Evolutionary conservation across 1,284 basidiomycete species (phyloP), one percentile per base, ranked within the genome.

Genomic region (Xanthoconium separans): DNA sequence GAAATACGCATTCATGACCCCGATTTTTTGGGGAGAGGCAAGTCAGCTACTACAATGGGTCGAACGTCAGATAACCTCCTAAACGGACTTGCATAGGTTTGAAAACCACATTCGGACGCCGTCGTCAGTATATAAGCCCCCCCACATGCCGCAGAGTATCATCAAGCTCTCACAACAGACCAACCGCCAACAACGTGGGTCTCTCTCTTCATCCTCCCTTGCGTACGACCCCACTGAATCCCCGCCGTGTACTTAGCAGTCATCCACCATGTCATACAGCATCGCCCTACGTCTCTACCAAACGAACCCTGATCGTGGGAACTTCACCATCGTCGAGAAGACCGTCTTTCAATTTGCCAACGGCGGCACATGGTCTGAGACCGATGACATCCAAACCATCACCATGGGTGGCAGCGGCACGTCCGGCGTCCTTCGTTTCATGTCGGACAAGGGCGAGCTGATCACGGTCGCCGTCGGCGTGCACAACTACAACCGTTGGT

Each of bases 381-480:
- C n/a, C 8, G 42, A 66, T 29, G 68, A 55, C 7, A 29, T 39
- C 20, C 50, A 55, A 29, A 61, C 63, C 8, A 70, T 77, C 54
- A 63, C 33, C 44, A 74, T 73, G 68, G 61, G 58, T 18, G 61
- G 61, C 2, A 75, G 72, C 51, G 75, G 73, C 22, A 75, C 73
- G 0, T 77, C 70, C 20, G 74, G 76, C 10, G 60, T 64, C 10
- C 44, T 77, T 16, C 73, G 72, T 54, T 69, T 77, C 60, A 20
- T 51, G 29, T 54, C 60, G n/a, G 60, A 67, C 42, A 57, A 50
- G 12, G 64, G 65, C 54, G 73, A 74, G 37, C 56, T 45, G 18
- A 70, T 73, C 62, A 52, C 72, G 47, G 56, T 73, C 52, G 63
- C 66, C 10, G 20, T 76, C 20, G 76, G 77, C 1, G 66, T 77